Conservation (phyloP, 345 rosid species). For the Cardamine occulta region DNA sequence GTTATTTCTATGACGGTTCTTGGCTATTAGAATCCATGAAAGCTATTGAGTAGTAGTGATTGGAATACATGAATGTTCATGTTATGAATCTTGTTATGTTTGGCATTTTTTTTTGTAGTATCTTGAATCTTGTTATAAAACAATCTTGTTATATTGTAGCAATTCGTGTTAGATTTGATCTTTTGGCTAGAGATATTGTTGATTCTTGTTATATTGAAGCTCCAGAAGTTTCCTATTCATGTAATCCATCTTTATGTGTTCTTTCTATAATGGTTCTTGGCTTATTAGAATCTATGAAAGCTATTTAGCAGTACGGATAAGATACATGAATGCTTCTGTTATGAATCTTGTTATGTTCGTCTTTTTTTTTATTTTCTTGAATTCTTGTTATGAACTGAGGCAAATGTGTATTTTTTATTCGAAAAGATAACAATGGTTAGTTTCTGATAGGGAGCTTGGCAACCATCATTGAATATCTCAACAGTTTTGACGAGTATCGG, state of each 20-base stretch:
- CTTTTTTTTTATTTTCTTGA: background rate
- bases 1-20: background rate
- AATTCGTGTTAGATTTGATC: background rate
- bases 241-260: background rate
- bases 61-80: background rate
- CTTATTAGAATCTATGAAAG: background rate
- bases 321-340: background rate
- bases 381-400: background rate
- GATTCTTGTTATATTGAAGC: background rate
- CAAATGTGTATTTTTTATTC: background rate
- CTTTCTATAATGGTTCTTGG: background rate
- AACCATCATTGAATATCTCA: constrained; percentile 84
- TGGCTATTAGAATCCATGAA: background rate
- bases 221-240: background rate
- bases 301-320: background rate
- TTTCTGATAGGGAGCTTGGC: constrained; percentile 77
- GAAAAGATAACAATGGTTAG: constrained; percentile 22
- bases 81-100: background rate
- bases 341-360: background rate
- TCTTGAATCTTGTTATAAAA: background rate
- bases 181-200: background rate
- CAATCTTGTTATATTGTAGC: background rate
- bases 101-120: background rate
- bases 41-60: background rate
- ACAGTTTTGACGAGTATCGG: constrained; percentile 74